These are phyloP conservation scores for Toxicodendron radicans DNA, from an alignment of 345 rosid genomes.

Conservation along the genomic window DNA sequence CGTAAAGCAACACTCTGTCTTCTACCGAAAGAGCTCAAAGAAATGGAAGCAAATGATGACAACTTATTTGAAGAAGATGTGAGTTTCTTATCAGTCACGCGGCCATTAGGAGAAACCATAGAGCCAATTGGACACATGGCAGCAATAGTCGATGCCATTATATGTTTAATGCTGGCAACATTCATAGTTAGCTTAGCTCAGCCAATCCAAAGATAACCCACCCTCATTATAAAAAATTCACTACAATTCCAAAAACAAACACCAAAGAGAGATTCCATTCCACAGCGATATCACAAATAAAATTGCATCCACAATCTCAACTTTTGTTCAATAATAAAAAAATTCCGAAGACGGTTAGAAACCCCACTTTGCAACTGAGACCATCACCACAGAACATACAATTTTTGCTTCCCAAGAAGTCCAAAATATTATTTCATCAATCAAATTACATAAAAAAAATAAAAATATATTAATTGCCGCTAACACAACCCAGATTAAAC, in stretches of 20 bases:
- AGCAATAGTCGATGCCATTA: conserved; percentile 79
- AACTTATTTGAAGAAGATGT: conserved; percentile 51
- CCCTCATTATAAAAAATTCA: not conserved
- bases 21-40: conserved; percentile 56
- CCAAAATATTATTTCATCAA: too few relatives aligned
- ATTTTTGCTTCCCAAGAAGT: not conserved
- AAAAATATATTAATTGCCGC: not conserved
- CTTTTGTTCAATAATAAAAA: too few relatives aligned
- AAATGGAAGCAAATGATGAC: conserved; percentile 69
- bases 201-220: not conserved
- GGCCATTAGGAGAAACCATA: conserved; percentile 59
- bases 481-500: not conserved
- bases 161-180: conserved; percentile 24
- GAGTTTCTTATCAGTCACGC: conserved; percentile 55
- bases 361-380: not conserved
- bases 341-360: not conserved
- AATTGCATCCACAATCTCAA: too few relatives aligned
- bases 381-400: not conserved
- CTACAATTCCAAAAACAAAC: not conserved
- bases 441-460: too few relatives aligned
- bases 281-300: too few relatives aligned
- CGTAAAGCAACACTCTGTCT: conserved; percentile 49
- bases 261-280: not conserved
- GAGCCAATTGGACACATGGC: conserved; percentile 73
- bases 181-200: not conserved